phyloP scores from a whole-genome alignment of 441 rosid genomes.

The Theobroma grandiflorum region DNA sequence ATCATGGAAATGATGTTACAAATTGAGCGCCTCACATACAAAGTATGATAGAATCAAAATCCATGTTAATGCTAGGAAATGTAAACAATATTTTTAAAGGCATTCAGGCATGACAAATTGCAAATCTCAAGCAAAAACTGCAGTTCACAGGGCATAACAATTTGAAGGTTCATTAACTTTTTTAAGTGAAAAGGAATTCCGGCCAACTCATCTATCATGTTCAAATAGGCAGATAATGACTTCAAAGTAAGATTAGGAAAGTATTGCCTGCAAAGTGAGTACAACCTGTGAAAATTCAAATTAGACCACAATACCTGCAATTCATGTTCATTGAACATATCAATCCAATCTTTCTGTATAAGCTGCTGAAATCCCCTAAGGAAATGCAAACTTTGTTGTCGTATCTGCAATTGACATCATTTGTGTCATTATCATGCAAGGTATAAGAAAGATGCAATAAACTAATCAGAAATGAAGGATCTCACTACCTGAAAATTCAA shows the following conservation, averaged over 20 bases:
- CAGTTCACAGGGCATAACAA: conserved; percentile 5
- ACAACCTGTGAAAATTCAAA: background rate
- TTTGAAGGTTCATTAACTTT: conserved; percentile 18
- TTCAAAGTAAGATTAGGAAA: background rate
- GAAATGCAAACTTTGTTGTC: conserved; percentile 95
- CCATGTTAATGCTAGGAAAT: background rate
- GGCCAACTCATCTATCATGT: conserved; percentile 1
- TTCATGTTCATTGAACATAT: conserved; percentile 98
- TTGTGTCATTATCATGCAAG: conserved; percentile 17
- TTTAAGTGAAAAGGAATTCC: background rate
- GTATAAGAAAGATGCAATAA: conserved; percentile 5
- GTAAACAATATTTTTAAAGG: background rate
- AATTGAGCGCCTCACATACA: background rate
- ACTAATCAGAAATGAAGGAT: conserved; percentile 17
- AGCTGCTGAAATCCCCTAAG: conserved; percentile 97
- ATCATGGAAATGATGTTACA: background rate
- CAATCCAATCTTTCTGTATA: conserved; percentile 92
- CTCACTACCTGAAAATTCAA: conserved; percentile 80
- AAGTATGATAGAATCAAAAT: background rate
- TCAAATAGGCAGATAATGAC: background rate
- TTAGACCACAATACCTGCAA: conserved; percentile 67
- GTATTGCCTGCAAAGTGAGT: background rate
- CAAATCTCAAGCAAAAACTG: background rate
- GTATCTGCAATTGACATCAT: conserved; percentile 67
- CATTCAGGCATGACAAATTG: conserved; percentile 8